Percentiles rank a stretch among this genome's conserved stretches.
Evolutionary conservation across 177 flowering plant species (phyloP).

Genomic region (Vitis hybrid): DNA sequence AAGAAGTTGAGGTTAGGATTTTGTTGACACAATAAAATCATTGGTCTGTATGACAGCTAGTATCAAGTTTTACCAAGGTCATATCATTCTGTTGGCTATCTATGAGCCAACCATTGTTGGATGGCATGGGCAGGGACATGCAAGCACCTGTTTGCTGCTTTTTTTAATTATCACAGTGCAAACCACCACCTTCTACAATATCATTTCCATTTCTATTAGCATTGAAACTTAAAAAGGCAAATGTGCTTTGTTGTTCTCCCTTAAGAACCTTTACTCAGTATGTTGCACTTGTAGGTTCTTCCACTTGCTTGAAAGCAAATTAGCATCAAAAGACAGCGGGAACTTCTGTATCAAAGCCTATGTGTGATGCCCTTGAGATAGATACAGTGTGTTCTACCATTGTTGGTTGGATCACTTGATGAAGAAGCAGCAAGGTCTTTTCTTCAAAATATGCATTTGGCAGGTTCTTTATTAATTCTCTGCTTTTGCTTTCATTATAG

Average conservation of each 20-base stretch:
- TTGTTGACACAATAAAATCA: no score
- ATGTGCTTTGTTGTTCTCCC: background rate
- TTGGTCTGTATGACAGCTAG: fast-evolving
- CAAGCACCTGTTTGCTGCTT: no score
- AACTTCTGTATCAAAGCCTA: constrained; percentile 79
- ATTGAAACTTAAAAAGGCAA: no score
- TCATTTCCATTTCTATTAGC: no score
- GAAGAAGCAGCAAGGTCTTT: constrained; percentile 73
- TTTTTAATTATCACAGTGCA: no score
- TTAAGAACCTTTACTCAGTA: background rate
- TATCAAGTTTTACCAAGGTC: no score
- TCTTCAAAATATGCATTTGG: constrained; percentile 75
- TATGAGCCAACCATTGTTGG: no score
- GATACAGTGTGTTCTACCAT: constrained; percentile 86
- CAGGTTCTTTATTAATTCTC: constrained; percentile 48
- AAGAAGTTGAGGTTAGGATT: constrained; percentile 70
- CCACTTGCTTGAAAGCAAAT: constrained; percentile 85
- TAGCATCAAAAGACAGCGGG: constrained; percentile 59
- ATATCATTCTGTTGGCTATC: no score
- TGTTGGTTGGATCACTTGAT: constrained; percentile 69
- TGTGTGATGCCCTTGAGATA: constrained; percentile 88
- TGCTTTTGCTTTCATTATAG: background rate
- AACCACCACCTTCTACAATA: no score
- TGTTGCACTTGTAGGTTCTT: constrained; percentile 53
- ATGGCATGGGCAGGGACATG: no score